These are phyloP conservation scores for Rhytidiadelphus loreus DNA, from an alignment of 225 moss, liverwort and hornwort genomes.

Conservation along the genomic window DNA sequence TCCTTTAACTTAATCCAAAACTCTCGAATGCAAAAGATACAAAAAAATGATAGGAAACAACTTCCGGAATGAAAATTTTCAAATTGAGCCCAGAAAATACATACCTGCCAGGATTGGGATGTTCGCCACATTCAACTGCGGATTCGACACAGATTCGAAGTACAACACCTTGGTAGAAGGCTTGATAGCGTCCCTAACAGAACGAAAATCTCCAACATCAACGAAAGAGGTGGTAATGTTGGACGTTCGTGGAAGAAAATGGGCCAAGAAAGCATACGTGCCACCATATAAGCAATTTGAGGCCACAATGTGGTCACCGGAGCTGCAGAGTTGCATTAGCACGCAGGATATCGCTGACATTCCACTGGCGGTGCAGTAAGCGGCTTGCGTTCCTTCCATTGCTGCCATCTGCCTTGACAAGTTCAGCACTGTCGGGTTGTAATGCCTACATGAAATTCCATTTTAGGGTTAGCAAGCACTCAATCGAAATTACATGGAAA, in stretches of 20 bases:
- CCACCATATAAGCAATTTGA: conserved; percentile 61
- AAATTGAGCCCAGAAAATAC: neutral
- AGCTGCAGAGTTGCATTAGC: conserved; percentile 53
- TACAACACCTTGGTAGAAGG: conserved; percentile 47
- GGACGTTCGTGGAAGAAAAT: conserved; percentile 48
- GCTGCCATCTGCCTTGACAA: conserved; percentile 61
- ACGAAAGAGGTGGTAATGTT: conserved; percentile 52
- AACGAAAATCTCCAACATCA: conserved; percentile 20
- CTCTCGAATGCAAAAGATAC: neutral
- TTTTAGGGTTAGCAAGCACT: neutral
- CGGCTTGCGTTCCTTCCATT: conserved; percentile 60
- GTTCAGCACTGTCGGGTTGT: conserved; percentile 60
- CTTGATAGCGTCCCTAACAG: conserved; percentile 28
- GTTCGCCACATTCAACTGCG: conserved; percentile 48
- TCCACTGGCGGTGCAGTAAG: conserved; percentile 60
- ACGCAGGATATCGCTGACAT: conserved; percentile 57
- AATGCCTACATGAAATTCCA: conserved; percentile 22
- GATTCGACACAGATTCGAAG: conserved; percentile 61
- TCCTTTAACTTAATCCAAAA: neutral
- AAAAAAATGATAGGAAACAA: neutral
- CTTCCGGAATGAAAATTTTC: neutral
- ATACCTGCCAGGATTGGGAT: conserved; percentile 44
- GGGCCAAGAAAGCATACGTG: conserved; percentile 42
- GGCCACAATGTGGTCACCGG: conserved; percentile 53
- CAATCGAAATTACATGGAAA: neutral